A percentile compares a stretch with the other conserved stretches of the same genome.
Conservation (phyloP, 2,329 filamentous ascomycete species). For the Pseudocercospora fuligena region DNA sequence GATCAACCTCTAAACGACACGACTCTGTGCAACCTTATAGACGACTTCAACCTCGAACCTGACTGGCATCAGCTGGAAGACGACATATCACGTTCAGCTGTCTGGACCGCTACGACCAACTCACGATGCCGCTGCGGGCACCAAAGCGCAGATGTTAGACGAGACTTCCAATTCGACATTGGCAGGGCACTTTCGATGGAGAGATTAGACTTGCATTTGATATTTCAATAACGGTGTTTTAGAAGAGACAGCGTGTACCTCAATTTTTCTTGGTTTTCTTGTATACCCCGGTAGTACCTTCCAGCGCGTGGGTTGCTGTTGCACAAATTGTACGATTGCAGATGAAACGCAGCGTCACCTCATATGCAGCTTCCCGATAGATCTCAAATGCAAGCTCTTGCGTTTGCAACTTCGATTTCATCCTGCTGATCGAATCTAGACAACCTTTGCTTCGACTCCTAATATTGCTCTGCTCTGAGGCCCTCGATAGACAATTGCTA, state of each 20-base stretch:
- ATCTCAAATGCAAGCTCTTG: slow-evolving; percentile 4
- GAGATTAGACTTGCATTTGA: background rate
- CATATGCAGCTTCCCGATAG: background rate
- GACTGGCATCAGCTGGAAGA: background rate
- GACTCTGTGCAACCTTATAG: background rate
- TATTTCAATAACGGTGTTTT: background rate
- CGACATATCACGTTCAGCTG: background rate
- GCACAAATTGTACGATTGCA: background rate
- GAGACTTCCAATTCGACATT: slow-evolving; percentile 5
- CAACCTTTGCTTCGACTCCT: background rate
- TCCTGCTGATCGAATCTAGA: background rate
- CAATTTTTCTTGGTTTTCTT: background rate
- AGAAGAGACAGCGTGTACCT: background rate
- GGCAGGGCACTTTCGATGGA: background rate
- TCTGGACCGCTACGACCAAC: background rate
- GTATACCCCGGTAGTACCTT: background rate
- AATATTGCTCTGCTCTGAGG: background rate
- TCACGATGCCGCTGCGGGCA: background rate
- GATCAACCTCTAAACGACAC: background rate
- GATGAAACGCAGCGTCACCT: background rate
- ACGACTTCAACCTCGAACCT: background rate
- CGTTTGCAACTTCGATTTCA: background rate
- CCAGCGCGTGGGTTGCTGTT: background rate
- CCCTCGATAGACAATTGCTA: background rate
- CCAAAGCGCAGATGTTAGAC: background rate